Evolutionary conservation across 2,329 filamentous ascomycete species (phyloP), one percentile per base, ranked within the genome.

Genomic region (Claviceps lovelessii): DNA sequence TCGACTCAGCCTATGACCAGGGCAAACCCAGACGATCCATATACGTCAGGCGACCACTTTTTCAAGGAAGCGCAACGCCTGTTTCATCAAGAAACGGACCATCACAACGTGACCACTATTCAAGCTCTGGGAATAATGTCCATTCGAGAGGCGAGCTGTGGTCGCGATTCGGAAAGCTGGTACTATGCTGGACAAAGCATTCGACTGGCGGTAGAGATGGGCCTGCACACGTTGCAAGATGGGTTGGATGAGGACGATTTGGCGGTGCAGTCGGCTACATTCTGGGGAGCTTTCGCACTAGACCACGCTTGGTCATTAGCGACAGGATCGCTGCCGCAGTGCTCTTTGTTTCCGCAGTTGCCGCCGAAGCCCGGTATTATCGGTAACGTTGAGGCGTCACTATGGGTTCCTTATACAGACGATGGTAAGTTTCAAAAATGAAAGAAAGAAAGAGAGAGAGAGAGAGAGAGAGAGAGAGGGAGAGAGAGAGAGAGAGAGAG

Each of bases 111-210:
- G 35, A 86, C 85, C 2, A 88, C 83, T 5, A 83, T 87, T 48
- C 86, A 90, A 69, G 85, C 86, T 1, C 70, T 90, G 19, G 84
- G 84, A 6, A 79, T 90, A 61, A 86, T 90, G 84, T 84, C 83
- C 6, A 81, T 88, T 58, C 73, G 85, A 46, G 85, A 90, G 68
- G 84, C 83, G 3, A 88, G 84, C 62, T 83, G 81, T 58, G 85
- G 85, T 0, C 76, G 85, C 39, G 83, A 88, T 61, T 86, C 83
- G 35, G 81, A 84, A 59, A 86, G 84, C 52, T 88, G 85, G 74
- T 85, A 80, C 56, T 85, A 86, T 58, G 80, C 83, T 2, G 85
- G 85, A 1, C 81, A 87, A 64, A 87, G 84, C 61, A 80, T 88
- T 56, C 78, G 84, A 4, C 76, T 89, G 58, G 84, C 84, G 35